Evolutionary conservation across 176 grass and related monocot genomes (phyloP), one percentile per base, ranked within the genome.

Genomic region (Rhynchospora pubera): DNA sequence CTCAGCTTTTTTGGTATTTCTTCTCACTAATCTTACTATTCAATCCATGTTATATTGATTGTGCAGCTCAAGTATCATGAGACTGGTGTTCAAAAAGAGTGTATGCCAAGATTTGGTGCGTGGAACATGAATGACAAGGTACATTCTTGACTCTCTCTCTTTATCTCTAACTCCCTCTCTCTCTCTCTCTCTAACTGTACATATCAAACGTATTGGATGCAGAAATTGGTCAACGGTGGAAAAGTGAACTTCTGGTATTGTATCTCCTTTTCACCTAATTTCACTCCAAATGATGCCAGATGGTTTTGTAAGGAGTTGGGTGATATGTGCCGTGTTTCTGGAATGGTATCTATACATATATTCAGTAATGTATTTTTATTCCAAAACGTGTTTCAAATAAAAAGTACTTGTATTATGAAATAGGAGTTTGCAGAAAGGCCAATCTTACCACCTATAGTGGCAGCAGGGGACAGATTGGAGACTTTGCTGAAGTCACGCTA

Each of bases 211-310:
- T 61, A 9, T 51, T 26, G 50, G 59, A 63, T 70, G 60, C 83
- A 93, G 91, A 94, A 91, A 91, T 77, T 94, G 79, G 80, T 91
- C 9, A 91, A 87, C 60, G 87, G 89, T 19, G 85, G 89, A 19
- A 89, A 22, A 81, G 89, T 94, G 42, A 85, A 81, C 7, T 66
- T 66, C 52, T 94, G 92, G 89, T 75, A 81, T 13, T 94, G 92
- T 53, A 87, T 91, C 52, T 91, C 90, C 52, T 91, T 94, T 87
- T 87, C 89, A 45, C 65, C 64, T 53, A 16, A 51, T 75, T 65
- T 91, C 19, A 73, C 69, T 55, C 87, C 88, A 19, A 79, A 23
- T 73, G 57, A 59, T 0, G 87, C 89, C 9, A 32, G 21, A 21
- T 60, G 1, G 47, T 94, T 91, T 50, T 94, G 89, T 65, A 62